Conservation (phyloP, 306 rosid species). For the Vigna mungo region DNA sequence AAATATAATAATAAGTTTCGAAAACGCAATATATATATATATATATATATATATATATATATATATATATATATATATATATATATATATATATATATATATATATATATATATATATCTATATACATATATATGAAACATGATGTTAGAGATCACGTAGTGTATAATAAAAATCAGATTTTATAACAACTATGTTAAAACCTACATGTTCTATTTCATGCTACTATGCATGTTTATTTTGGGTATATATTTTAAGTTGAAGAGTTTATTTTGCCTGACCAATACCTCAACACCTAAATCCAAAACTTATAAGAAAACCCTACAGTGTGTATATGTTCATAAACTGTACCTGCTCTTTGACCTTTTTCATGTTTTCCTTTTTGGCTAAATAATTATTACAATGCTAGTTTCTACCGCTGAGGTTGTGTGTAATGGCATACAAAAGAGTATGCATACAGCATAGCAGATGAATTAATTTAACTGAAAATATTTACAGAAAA, state of each 20-base stretch:
- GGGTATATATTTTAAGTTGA: background rate
- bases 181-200: background rate
- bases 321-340: background rate
- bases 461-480: background rate
- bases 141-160: constrained; percentile 14
- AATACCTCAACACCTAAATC: background rate
- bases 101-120: background rate
- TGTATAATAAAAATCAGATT: background rate
- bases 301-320: background rate
- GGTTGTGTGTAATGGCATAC: background rate
- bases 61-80: too few species aligned
- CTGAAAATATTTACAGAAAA: background rate
- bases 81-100: too few species aligned
- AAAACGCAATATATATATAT: constrained; percentile 12
- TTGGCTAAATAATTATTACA: constrained; percentile 8
- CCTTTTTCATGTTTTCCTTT: background rate
- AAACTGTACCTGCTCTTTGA: background rate
- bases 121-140: background rate
- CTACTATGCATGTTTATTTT: background rate
- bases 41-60: background rate
- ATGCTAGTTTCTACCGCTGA: constrained; percentile 12
- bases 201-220: constrained; percentile 13
- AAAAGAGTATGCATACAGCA: background rate
- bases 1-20: constrained; percentile 34
- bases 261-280: constrained; percentile 9